phyloP scores from a whole-genome alignment of 371 early-diverging fungal species.

The Syncephalastrum sp. region DNA sequence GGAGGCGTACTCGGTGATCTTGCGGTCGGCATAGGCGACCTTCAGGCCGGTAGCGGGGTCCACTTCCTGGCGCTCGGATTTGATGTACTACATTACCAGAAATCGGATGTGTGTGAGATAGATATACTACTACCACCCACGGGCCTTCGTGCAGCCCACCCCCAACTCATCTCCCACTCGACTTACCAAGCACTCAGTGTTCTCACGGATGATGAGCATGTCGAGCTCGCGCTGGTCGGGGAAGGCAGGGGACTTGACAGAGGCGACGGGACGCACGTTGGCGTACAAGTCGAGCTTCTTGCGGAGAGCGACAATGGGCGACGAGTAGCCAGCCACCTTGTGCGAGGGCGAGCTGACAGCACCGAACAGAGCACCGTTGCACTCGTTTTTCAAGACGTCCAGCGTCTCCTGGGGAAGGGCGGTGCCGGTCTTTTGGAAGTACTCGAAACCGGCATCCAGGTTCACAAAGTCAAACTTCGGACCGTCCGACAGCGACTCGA shows the following conservation, averaged over 20 bases:
- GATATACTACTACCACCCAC: no score
- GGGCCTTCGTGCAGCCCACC: not conserved
- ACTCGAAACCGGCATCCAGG: conserved; percentile 93
- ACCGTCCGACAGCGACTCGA: conserved; percentile 68
- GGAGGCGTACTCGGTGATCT: conserved; percentile 86
- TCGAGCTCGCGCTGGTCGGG: conserved; percentile 75
- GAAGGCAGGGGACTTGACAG: conserved; percentile 60
- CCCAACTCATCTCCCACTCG: not conserved
- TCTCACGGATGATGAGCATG: conserved; percentile 95
- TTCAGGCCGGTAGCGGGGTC: conserved; percentile 64
- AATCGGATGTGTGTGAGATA: no score
- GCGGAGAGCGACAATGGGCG: conserved; percentile 92
- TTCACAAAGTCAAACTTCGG: conserved; percentile 75
- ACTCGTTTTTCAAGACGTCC: conserved; percentile 70
- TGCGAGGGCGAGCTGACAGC: conserved; percentile 97
- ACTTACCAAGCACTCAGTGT: conserved; percentile 93
- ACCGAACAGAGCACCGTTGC: conserved; percentile 95
- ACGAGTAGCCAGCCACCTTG: conserved; percentile 95
- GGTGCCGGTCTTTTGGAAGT: conserved; percentile 87
- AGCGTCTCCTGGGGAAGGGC: conserved; percentile 89
- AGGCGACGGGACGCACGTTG: conserved; percentile 88
- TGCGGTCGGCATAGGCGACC: conserved; percentile 85
- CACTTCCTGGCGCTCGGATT: conserved; percentile 72
- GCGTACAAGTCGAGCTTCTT: conserved; percentile 93
- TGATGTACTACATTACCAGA: conserved; percentile 67